Base-by-base conservation (phyloP, 2,329 filamentous ascomycete species). In the Xylogone sp. region DNA sequence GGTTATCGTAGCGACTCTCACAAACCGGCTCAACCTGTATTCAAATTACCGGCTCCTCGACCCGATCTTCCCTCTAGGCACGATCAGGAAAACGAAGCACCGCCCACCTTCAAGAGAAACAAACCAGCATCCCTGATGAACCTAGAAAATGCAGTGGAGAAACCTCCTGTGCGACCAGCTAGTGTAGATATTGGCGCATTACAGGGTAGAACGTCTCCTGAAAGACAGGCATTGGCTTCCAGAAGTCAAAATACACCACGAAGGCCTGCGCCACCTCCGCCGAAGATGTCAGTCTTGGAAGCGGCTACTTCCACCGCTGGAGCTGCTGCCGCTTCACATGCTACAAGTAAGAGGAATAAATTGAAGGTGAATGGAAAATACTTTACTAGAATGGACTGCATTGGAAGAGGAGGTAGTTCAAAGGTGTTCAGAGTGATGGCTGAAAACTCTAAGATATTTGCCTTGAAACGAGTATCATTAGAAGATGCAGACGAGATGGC, bases 351-450 rank as follows among this genome's bases (percentile, higher is more conserved):
- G 64, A 83, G 90, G 45, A 90, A 90, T 56, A 86, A 93, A 52
- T 80, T 97, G 53, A 85, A 86, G 45, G 85, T 99, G 55, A 99
- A 99, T 65, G 90, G 90, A 54, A 95, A 95, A 65, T 82, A 85
- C 31, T 99, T 96, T 65, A 94, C 91, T 20, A 82, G 93, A 45
- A 81, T 97, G 56, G 92, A 96, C 67, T 90, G 88, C 59, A 86
- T 99, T 58, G 94, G 94, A 9, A 86, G 92, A 52, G 94, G 94
- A 56, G 94, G 94, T 27, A 97, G 90, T 60, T 92, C 88, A 46
- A 92, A 95, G 64, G 94, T 99, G 1, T 99, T 96, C 69, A 86
- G 91, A 44, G 94, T 99, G 29, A 96, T 96, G 76, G 93, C 94
- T 0, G 94, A 99, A 68, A 97, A 97, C 65, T 92, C 90, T 64